Evolutionary conservation across 192 early-diverging fungal genomes (phyloP), one percentile per base, ranked within the genome.

Genomic region (Allomyces arbusculus): DNA sequence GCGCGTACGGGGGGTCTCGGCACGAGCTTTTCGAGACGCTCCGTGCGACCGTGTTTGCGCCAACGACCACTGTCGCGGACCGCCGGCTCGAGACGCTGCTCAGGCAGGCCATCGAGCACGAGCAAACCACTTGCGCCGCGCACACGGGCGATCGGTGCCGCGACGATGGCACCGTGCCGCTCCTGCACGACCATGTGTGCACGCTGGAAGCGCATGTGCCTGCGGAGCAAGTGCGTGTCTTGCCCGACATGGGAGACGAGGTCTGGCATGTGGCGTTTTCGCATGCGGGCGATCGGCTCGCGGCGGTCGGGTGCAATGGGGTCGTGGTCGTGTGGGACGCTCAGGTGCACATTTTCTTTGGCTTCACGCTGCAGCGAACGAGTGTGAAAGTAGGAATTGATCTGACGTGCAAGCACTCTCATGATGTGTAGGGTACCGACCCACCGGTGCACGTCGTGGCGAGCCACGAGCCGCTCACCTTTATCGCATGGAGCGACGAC

Each of bases 51-150:
- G 28, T 44, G 33, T 40, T 40, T 28, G 22, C 68, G 0, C 50
- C 68, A 23, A 66, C 68, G 28, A 66, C 50, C 50, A 69, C 67
- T 67, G 33, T 69, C 14, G 67, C 67, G 24, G 58, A 50, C 10
- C 68, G 66, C 19, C 68, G 68, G 16, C 65, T 69, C 10, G 66
- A 69, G 43, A 69, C 67, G 9, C 23, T 69, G 24, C 25, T 69
- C 2, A 26, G 12, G 6, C 68, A 69, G 44, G 64, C 68, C 61
- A 24, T 69, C 28, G 26, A 69, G 61, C 28, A 45, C 6, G 67
- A 69, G 23, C 43, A 67, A 23, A 19, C 25, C 20, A 45, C 25
- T 19, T 69, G 68, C 44, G 24, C 64, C 24, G 69, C 43, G n/a
- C 68, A 69, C 66, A 40, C 33, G 33, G 33, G 33, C 33, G 66